A percentile compares a stretch with the other conserved stretches of the same genome.
Evolutionary conservation across 148 eudicot genomes (phyloP).

Genomic region (Rhododendron williamsianum): DNA sequence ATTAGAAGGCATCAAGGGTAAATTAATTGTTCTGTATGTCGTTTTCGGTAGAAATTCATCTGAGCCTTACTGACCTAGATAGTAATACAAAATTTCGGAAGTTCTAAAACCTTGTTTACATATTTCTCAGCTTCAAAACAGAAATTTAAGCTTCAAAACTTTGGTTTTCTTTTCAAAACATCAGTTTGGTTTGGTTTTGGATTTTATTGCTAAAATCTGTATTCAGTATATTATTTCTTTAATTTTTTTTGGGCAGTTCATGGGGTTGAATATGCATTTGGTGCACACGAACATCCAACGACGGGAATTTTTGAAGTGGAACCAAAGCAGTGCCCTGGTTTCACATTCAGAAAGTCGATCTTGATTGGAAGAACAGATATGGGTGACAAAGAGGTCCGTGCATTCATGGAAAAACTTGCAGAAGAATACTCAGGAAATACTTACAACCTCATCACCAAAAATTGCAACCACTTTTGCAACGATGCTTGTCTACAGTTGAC

Average conservation of each 20-base stretch:
- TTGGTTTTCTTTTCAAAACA: background rate
- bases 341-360: conserved; percentile 9
- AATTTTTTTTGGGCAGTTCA: background rate
- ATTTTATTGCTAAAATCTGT: background rate
- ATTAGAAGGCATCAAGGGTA: background rate
- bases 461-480: conserved; percentile 8
- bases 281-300: conserved; percentile 1
- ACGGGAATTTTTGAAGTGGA: conserved; percentile 11
- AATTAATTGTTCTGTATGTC: background rate
- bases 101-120: background rate
- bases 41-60: background rate
- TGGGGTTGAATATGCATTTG: conserved; percentile 12
- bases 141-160: background rate
- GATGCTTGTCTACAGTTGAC: conserved; percentile 7
- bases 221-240: background rate
- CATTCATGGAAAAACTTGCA: conserved; percentile 11
- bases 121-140: background rate
- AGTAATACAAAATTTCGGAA: background rate
- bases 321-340: conserved; percentile 12
- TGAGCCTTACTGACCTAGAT: background rate
- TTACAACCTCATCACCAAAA: conserved; percentile 8
- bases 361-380: conserved; percentile 9
- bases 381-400: conserved; percentile 4
- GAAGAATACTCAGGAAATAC: conserved; percentile 1
- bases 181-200: background rate